Percentiles rank a stretch among this genome's conserved stretches.
Evolutionary conservation across 2,329 filamentous ascomycete genomes (phyloP).

Genomic region (Pseudopyrenochaeta lycopersici): DNA sequence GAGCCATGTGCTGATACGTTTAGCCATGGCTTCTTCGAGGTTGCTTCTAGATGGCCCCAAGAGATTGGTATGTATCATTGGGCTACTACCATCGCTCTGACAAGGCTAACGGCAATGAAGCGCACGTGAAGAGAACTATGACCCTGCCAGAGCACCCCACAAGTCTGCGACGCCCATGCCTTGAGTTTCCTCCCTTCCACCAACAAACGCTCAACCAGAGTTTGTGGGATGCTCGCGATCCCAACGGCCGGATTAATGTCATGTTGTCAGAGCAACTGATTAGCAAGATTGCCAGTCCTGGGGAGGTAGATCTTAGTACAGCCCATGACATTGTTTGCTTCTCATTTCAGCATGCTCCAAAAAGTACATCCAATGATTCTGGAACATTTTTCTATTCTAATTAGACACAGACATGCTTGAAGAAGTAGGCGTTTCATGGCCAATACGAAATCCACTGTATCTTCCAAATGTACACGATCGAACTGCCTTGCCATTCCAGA

Average conservation of each 20-base stretch:
- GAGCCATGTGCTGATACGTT: slow-evolving; percentile 34
- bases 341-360: slow-evolving; percentile 84
- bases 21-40: slow-evolving; percentile 40
- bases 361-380: slow-evolving; percentile 62
- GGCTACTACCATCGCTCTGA: no score
- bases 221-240: slow-evolving; percentile 76
- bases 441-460: slow-evolving; percentile 58
- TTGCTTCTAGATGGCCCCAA: slow-evolving; percentile 38
- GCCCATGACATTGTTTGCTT: slow-evolving; percentile 79
- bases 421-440: slow-evolving; percentile 79
- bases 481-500: slow-evolving; percentile 1
- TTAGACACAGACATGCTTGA: slow-evolving; percentile 72
- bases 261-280: slow-evolving; percentile 77
- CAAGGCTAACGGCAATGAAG: slow-evolving; percentile 19
- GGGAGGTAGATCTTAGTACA: slow-evolving; percentile 62
- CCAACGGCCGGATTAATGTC: slow-evolving; percentile 78
- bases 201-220: slow-evolving; percentile 72
- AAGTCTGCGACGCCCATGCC: slow-evolving; percentile 60
- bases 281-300: slow-evolving; percentile 25
- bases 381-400: background rate
- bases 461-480: slow-evolving; percentile 18
- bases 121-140: slow-evolving; percentile 34
- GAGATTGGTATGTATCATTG: slow-evolving; percentile 35
- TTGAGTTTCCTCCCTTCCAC: slow-evolving; percentile 78
- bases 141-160: slow-evolving; percentile 56